Evolutionary conservation across 2,329 filamentous ascomycete species (phyloP), one percentile per base, ranked within the genome.

Genomic region (Talaromyces sp.): DNA sequence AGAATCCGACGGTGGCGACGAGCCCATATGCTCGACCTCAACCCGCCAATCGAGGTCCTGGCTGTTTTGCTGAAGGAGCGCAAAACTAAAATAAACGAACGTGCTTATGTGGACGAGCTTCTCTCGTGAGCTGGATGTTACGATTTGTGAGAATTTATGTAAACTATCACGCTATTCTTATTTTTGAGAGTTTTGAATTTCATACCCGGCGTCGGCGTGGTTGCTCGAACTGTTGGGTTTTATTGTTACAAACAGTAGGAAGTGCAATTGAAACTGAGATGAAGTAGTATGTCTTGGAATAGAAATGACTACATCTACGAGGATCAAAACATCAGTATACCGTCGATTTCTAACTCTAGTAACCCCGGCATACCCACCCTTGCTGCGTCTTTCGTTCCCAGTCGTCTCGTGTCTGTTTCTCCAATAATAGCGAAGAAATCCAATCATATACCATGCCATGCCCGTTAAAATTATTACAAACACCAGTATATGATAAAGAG

Each of bases 21-120:
- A 52, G 94, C 94, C 4, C 83, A 96, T 58, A 82, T 81, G 59
- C 79, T 99, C n/a, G 88, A 88, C 3, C 80, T 99, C n/a, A 83
- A 88, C 32, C 94, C 94, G 1, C 93, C 94, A 0, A 83, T 96
- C 27, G 93, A 97, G 74, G 92, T 97, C 3, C 81, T 97, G 5
- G 90, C 92, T 0, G 89, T 97, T 17, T 76, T 97, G 53, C 68
- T 96, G 58, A 88, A 86, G 69, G 88, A 91, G 69, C 24, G 48
- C 7, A 27, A 21, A 21, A 31, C 83, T 74, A 62, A 62, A n/a
- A 61, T 63, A 14, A 69, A 69, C 17, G 84, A 94, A 74, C 81
- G 80, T 65, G 90, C 92, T 24, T 85, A 92, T 84, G 70, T 80
- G 82, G 79, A 75, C 48, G 70, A 73, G 48, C 56, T 75, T 53